Evolutionary conservation across 2,329 filamentous ascomycete species (phyloP).

Genomic region (Arachnomyces sp.): DNA sequence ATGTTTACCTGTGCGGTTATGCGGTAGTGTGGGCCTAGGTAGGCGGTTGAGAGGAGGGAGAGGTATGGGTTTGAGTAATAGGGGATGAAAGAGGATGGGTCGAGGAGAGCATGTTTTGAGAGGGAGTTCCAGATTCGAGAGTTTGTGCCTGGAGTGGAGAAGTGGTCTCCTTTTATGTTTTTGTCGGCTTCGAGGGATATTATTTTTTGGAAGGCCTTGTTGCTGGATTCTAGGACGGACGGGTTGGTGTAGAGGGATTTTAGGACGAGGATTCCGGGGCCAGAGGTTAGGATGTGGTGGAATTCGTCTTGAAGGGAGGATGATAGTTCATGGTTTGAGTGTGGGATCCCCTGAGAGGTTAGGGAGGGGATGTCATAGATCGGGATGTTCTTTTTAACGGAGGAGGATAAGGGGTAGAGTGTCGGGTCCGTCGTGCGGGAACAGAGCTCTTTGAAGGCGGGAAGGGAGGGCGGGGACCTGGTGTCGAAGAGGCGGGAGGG

Average conservation of each 20-base stretch:
- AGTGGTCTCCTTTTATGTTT: constrained; percentile 50
- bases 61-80: constrained; percentile 59
- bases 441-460: constrained; percentile 40
- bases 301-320: constrained; percentile 52
- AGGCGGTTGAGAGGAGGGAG: constrained; percentile 44
- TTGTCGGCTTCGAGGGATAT: constrained; percentile 41
- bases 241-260: constrained; percentile 41
- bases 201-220: constrained; percentile 42
- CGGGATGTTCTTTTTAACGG: constrained; percentile 46
- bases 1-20: constrained; percentile 58
- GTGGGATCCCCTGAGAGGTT: constrained; percentile 19
- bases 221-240: constrained; percentile 39
- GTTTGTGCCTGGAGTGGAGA: constrained; percentile 50
- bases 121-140: constrained; percentile 61
- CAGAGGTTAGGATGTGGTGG: constrained; percentile 49
- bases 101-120: constrained; percentile 50
- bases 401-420: constrained; percentile 43
- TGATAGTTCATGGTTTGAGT: constrained; percentile 22
- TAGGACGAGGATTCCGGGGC: constrained; percentile 55
- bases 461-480: constrained; percentile 30
- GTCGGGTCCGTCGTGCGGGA: constrained; percentile 29
- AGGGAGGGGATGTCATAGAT: constrained; percentile 43
- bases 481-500: constrained; percentile 18
- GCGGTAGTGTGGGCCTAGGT: constrained; percentile 54
- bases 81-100: constrained; percentile 46